phyloP scores from a whole-genome alignment of 2,329 filamentous ascomycete genomes.

The Colletotrichum phormii region DNA sequence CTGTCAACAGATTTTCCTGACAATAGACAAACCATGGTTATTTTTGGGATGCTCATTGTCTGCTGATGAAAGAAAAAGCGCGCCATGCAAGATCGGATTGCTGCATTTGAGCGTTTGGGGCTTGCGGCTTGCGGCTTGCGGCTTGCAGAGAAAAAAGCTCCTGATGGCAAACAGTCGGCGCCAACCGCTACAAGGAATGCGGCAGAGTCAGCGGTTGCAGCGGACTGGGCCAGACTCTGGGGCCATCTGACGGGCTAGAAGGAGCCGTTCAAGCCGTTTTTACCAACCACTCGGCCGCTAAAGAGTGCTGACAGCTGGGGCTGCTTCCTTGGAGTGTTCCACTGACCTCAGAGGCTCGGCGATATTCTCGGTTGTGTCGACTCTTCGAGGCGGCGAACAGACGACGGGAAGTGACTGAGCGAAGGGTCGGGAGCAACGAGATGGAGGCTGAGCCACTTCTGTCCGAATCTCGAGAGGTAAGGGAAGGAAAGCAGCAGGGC shows the following conservation, averaged over 20 bases:
- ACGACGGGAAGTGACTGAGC: neutral
- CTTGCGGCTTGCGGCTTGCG: constrained; percentile 10
- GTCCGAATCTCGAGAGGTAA: neutral
- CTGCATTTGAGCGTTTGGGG: neutral
- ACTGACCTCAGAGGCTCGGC: constrained; percentile 13
- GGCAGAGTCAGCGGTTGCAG: neutral
- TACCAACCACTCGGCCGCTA: constrained; percentile 21
- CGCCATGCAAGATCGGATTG: neutral
- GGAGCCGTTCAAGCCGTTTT: constrained; percentile 20
- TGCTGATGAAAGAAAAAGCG: constrained; percentile 14
- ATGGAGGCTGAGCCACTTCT: no score
- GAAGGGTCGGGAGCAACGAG: neutral
- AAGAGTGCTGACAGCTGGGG: constrained; percentile 21
- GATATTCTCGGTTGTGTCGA: constrained; percentile 8
- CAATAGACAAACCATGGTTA: constrained; percentile 2
- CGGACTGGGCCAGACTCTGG: neutral
- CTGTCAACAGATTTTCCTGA: neutral
- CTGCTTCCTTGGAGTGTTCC: neutral
- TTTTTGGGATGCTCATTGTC: constrained; percentile 13
- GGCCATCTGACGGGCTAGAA: constrained; percentile 16
- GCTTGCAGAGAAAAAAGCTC: constrained; percentile 3
- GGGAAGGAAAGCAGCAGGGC: neutral
- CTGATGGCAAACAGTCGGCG: neutral
- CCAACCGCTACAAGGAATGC: constrained; percentile 11
- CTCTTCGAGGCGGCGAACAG: neutral